Evolutionary conservation across 306 rosid species (phyloP).

Genomic region (Ormosia emarginata): DNA sequence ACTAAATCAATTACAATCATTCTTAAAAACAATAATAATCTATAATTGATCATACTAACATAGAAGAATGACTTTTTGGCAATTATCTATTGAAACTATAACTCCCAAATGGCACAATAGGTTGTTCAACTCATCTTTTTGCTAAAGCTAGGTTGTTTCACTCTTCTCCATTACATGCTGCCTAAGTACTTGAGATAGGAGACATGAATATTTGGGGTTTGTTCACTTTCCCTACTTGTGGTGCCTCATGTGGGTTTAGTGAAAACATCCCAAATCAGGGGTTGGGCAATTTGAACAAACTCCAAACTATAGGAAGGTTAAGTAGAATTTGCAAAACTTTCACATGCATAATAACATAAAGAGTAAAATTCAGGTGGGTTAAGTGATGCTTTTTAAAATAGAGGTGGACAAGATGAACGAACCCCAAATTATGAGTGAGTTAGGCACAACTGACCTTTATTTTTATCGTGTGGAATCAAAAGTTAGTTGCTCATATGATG

Average conservation of each 20-base stretch:
- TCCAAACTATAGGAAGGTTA: neutral
- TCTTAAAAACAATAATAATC: too few species aligned
- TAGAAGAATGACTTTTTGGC: conserved; percentile 5
- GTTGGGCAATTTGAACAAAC: neutral
- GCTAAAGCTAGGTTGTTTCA: neutral
- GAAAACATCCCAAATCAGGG: neutral
- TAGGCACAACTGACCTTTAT: neutral
- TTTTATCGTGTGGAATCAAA: neutral
- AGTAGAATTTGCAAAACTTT: neutral
- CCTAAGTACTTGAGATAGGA: neutral
- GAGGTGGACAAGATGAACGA: neutral
- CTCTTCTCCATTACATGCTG: neutral
- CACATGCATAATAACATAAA: neutral
- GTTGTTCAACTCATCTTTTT: neutral
- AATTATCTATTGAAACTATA: neutral
- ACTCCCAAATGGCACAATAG: neutral
- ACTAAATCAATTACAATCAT: too few species aligned
- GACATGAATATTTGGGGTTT: neutral
- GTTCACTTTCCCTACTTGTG: neutral
- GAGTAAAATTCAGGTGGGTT: neutral
- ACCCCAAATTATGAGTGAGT: neutral
- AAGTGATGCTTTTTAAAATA: neutral
- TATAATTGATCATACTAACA: too few species aligned
- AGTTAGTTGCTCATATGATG: conserved; percentile 2
- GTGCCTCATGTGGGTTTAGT: neutral